Conservation (phyloP, 768 basidiomycete genomes). For the Boletellus sp. region DNA sequence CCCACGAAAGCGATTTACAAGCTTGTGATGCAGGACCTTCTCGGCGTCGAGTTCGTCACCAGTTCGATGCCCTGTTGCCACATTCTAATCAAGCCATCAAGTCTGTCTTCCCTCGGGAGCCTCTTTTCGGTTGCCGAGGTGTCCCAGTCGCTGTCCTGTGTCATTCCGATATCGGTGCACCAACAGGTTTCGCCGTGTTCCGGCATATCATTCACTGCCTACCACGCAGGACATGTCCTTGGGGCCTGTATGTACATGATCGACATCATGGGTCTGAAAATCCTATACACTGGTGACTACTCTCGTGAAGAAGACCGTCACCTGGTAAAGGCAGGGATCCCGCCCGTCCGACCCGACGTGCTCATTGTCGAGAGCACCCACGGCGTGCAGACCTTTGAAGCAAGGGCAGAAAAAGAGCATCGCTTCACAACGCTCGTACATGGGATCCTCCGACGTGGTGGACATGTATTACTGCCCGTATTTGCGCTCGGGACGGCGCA, state of each 20-base stretch:
- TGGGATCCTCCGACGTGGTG: conserved; percentile 83
- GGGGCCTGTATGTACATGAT: conserved; percentile 98
- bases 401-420: conserved; percentile 82
- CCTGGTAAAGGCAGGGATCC: conserved; percentile 91
- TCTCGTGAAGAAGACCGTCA: conserved; percentile 95
- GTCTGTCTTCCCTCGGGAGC: conserved; percentile 65
- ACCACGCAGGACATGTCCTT: conserved; percentile 95
- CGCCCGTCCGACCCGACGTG: conserved; percentile 86
- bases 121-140: conserved; percentile 75
- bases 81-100: conserved; percentile 9
- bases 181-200: conserved; percentile 87
- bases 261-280: conserved; percentile 89
- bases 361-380: conserved; percentile 97
- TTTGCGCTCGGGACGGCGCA: conserved; percentile 95
- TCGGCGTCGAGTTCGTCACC: conserved; percentile 74
- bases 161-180: conserved; percentile 86
- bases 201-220: conserved; percentile 90
- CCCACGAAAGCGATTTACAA: conserved; percentile 97
- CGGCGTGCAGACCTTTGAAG: conserved; percentile 87
- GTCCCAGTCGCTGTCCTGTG: conserved; percentile 72
- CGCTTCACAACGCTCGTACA: conserved; percentile 91
- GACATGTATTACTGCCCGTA: conserved; percentile 89
- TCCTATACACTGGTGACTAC: conserved; percentile 97
- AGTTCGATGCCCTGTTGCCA: background rate
- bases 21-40: conserved; percentile 97